Percentiles rank a stretch among this genome's conserved stretches.
Evolutionary conservation across 352 stramenopile species (phyloP).

Genomic region (Pythium biforme): DNA sequence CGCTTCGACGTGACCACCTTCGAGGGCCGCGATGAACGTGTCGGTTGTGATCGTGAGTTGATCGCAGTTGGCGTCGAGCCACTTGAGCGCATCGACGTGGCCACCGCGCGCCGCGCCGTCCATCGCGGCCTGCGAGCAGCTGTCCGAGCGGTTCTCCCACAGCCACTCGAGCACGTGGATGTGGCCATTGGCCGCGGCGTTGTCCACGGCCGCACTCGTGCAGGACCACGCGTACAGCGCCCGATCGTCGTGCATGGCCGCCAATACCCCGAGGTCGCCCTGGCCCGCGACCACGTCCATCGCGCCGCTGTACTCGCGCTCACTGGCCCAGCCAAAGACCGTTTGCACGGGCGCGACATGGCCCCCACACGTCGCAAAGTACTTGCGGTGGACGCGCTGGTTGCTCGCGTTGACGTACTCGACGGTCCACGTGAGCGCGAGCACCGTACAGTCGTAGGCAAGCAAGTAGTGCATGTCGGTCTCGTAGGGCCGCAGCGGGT

Average conservation of each 20-base stretch:
- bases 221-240: slow-evolving; percentile 14
- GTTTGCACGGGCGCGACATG: slow-evolving; percentile 4
- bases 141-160: slow-evolving; percentile 9
- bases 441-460: background rate
- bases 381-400: slow-evolving; percentile 21
- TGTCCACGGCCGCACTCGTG: slow-evolving; percentile 8
- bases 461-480: slow-evolving; percentile 5
- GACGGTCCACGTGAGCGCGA: slow-evolving; percentile 17
- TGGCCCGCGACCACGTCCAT: slow-evolving; percentile 12
- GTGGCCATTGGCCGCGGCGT: slow-evolving; percentile 26
- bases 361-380: background rate
- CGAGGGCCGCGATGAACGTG: slow-evolving; percentile 12
- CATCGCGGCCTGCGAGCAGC: slow-evolving; percentile 10
- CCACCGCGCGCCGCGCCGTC: slow-evolving; percentile 8
- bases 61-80: slow-evolving; percentile 4
- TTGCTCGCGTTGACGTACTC: slow-evolving; percentile 11
- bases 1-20: slow-evolving; percentile 6
- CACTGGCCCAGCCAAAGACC: slow-evolving; percentile 6
- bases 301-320: slow-evolving; percentile 2
- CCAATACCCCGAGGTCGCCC: slow-evolving; percentile 6
- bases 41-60: background rate
- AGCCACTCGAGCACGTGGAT: slow-evolving; percentile 38
- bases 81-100: slow-evolving; percentile 6
- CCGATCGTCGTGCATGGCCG: slow-evolving; percentile 12
- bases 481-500: slow-evolving; percentile 9